Base-by-base conservation (phyloP, 2,329 filamentous ascomycete species). In the Fusarium udum region DNA sequence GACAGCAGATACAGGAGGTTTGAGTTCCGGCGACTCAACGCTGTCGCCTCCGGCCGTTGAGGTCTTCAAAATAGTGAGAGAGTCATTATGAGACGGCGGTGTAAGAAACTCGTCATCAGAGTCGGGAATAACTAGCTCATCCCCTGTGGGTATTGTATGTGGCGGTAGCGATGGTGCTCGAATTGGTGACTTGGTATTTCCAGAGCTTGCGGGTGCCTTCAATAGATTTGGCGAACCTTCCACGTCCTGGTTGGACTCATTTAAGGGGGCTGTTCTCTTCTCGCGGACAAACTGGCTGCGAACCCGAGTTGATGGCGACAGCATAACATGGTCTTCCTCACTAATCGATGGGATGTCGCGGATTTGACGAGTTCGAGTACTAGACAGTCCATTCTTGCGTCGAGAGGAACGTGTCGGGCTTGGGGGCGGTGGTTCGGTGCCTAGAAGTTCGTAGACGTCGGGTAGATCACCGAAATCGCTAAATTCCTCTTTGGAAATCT, bases 71-170 rank as follows among this genome's bases (percentile, higher is more conserved):
- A 71, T 49, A 24, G 61, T 64, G 15, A 72, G 55, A 26, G 76
- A 73, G 14, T 42, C 68, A 26, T 74, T 77, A 53, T 74, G 74
- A 22, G 79, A 79, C 26, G 76, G 81, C 75, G 61, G 77, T 67
- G 75, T 86, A 43, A 86, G 74, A 46, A 85, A 86, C 48, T 90
- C 88, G 48, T 90, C 88, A 49, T 90, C 88, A 0, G 88, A 90
- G 73, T 90, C 88, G 58, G 86, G 83, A 45, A 90, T 86, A 12
- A 88, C 78, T 39, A 82, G 80, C 36, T 83, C 80, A 60, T 82
- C 74, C 24, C 15, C 56, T 20, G 28, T 43, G 12, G 43, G 34
- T 22, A 65, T 45, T 26, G 37, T 57, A 28, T 36, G 34, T 40
- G 36, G 59, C 15, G 56, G 65, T 3, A 48, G 34, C 10, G 63